Evolutionary conservation across 1,139 yeast genomes (phyloP), one percentile per base, ranked within the genome.

Genomic region (Debaryomyces sp.): DNA sequence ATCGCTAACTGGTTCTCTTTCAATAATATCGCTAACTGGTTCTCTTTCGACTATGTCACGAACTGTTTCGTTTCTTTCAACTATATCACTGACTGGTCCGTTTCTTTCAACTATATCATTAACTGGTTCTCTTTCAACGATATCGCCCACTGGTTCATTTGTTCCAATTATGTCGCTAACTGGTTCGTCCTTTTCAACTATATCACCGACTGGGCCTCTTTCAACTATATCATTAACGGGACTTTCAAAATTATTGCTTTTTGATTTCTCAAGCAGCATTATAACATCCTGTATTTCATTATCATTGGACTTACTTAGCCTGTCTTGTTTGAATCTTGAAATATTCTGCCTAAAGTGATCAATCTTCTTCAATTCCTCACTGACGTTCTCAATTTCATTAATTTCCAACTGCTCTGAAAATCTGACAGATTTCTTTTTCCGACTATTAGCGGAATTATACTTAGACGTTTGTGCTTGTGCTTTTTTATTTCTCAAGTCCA

Each of bases 341-440:
- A 58, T 39, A 30, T 53, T 57, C 48, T 44, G 63, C 40, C 42
- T 53, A 43, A 34, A 24, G 21, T 56, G 59, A 27, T 57, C 54
- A 12, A 75, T 69, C 5, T 62, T 58, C 54, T 68, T 75, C 27
- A 81, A 66, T 43, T 77, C 78, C 29, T 74, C 77, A 61, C 85
- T 82, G 13, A 83, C 70, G 57, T 78, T 81, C 45, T 82, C 87
- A 24, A 85, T 74, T 55, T 82, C 85, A 48, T 80, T 80, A n/a
- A 85, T 74, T 48, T 82, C 80, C 43, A 82, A 70, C 2, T 66
- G 62, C 1, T 75, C 69, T 1, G 84, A 77, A 64, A 84, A 84
- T 18, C 78, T 71, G 21, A 84, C 89, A 7, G 73, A 63, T 55
- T 82, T 81, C 53, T 50, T 49, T 21, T 21, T 29, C 7, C 22